These are phyloP conservation scores for Fusarium fujikuroi DNA, from an alignment of 2,329 filamentous ascomycete species.

Conservation along the genomic window DNA sequence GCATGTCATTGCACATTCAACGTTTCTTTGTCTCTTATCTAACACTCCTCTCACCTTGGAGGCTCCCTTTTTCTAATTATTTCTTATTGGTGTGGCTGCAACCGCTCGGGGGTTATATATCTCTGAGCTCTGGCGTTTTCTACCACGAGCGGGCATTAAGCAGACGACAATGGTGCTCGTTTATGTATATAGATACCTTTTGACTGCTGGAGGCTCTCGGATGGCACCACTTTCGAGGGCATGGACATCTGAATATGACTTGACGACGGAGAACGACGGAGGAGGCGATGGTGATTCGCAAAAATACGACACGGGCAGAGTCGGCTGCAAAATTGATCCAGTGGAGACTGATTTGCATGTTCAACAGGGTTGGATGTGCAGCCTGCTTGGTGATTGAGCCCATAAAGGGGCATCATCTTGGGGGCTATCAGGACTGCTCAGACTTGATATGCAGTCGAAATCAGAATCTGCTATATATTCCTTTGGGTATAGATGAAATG, in stretches of 20 bases:
- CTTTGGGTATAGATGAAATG: slow-evolving; percentile 52
- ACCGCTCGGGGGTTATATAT: slow-evolving; percentile 1
- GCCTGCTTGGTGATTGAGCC: slow-evolving; percentile 18
- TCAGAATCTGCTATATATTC: slow-evolving; percentile 51
- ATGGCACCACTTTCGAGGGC: slow-evolving; percentile 22
- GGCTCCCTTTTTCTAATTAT: slow-evolving; percentile 39
- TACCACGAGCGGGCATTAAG: slow-evolving; percentile 25
- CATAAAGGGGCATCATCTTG: slow-evolving; percentile 18
- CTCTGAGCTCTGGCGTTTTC: slow-evolving; percentile 1
- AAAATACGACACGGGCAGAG: slow-evolving; percentile 34
- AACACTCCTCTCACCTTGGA: slow-evolving; percentile 30
- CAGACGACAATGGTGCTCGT: slow-evolving; percentile 32
- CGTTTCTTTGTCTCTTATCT: slow-evolving; percentile 31
- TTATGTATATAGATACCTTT: slow-evolving; percentile 44
- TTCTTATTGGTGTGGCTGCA: slow-evolving; percentile 25
- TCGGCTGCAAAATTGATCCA: slow-evolving; percentile 39
- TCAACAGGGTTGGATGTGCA: slow-evolving; percentile 30
- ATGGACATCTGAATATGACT: slow-evolving; percentile 44
- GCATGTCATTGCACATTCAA: slow-evolving; percentile 33
- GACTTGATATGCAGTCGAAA: slow-evolving; percentile 35
- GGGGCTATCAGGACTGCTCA: slow-evolving; percentile 25
- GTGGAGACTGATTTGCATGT: slow-evolving; percentile 23
- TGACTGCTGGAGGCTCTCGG: slow-evolving; percentile 34
- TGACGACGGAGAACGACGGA: slow-evolving; percentile 39
- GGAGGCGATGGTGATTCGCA: slow-evolving; percentile 29